Base-by-base conservation (phyloP, 345 rosid genomes). In the Triadica sebifera region DNA sequence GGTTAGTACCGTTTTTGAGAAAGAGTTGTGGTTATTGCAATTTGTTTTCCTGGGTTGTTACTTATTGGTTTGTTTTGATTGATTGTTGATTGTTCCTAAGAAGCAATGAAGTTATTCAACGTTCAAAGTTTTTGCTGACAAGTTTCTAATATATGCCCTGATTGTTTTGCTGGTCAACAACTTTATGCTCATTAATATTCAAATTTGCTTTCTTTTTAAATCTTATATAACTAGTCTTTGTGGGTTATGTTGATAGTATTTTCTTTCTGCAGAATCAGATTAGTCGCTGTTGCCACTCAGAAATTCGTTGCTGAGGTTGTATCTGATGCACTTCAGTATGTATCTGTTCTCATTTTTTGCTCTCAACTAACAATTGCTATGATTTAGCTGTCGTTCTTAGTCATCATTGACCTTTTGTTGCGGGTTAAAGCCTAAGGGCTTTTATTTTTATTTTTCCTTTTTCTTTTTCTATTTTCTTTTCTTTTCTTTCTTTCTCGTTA, bases 251-350 rank as follows among this genome's bases (percentile, higher is more conserved):
- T 72, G 64, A 66, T 13, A 41, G 19, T 64, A 16, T 62, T 64
- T 49, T 39, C n/a, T 67, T 60, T 74, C 74, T 82, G 78, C 94
- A 95, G 98, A 76, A 80, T 86, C 74, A 87, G 98, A 85, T 83
- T 95, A 75, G 93, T 93, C 39, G 96, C 99, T 73, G 93, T 95
- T 79, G 99, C 98, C 49, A 95, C 99, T 12, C 99, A 93, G 77
- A 95, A 95, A 84, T 95, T 93, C 25, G 93, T 95, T 72, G 80
- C 98, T 11, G 99, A 95, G 81, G 95, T 95, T 78, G 99, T 98
- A 59, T 85, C 81, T 10, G 96, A 95, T 60, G 93, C 99, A 39
- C 96, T 95, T 72, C 91, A 85, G 96, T 93, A 89, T 69, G 91
- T 75, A 52, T 41, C 15, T 19, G 25, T 22, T 20, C 47, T 29